These are phyloP conservation scores for Termitomyces sp. DNA, from an alignment of 768 basidiomycete genomes.

Conservation along the genomic window DNA sequence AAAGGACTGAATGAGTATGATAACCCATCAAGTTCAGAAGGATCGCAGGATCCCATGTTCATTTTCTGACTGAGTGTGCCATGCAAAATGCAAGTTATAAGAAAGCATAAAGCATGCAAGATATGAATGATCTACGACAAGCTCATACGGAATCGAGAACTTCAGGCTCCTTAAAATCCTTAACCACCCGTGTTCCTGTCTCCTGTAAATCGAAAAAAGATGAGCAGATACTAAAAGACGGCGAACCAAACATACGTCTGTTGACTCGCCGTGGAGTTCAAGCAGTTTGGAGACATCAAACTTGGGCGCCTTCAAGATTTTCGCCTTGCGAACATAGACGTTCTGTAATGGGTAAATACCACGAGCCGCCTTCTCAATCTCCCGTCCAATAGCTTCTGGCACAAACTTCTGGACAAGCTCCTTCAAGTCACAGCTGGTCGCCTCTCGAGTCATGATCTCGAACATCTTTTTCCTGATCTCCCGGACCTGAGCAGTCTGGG, in stretches of 20 bases:
- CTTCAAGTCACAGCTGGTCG: constrained; percentile 93
- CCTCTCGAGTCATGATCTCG: constrained; percentile 96
- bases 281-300: constrained; percentile 94
- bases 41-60: not conserved
- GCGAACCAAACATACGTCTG: constrained; percentile 61
- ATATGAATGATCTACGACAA: constrained; percentile 21
- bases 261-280: constrained; percentile 94
- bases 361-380: constrained; percentile 97
- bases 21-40: not conserved
- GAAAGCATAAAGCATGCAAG: constrained; percentile 29
- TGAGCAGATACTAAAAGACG: constrained; percentile 7
- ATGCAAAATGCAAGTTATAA: constrained; percentile 18
- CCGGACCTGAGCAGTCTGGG: constrained; percentile 89
- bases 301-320: constrained; percentile 97
- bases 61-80: constrained; percentile 7
- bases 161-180: constrained; percentile 98
- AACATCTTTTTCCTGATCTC: constrained; percentile 99
- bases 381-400: constrained; percentile 96
- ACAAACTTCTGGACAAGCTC: constrained; percentile 98
- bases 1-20: not conserved
- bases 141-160: constrained; percentile 86
- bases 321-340: constrained; percentile 98
- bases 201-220: constrained; percentile 45
- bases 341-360: constrained; percentile 99
- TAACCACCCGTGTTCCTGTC: constrained; percentile 89